These are phyloP conservation scores for Fusarium proliferatum DNA, from an alignment of 2,329 filamentous ascomycete genomes.

Conservation along the genomic window DNA sequence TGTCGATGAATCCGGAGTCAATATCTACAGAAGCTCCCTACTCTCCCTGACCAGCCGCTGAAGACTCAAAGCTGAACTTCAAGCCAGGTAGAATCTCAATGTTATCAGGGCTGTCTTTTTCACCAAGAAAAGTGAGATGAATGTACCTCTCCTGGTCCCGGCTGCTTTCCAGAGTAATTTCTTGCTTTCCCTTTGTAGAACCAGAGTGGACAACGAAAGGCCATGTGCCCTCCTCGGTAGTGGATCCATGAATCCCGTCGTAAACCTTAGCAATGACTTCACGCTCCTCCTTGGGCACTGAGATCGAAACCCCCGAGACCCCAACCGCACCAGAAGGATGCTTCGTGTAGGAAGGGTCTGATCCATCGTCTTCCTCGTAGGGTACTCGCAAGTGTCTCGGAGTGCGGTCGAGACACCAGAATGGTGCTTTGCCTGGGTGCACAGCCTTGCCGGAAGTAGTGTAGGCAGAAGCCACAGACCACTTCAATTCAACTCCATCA, in stretches of 20 bases:
- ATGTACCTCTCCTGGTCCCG: background rate
- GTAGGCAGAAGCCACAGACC: slow-evolving; percentile 28
- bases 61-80: background rate
- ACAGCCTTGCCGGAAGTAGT: background rate
- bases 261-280: slow-evolving; percentile 3
- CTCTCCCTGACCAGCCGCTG: rapidly evolving
- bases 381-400: slow-evolving; percentile 13
- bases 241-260: slow-evolving; percentile 12
- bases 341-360: background rate
- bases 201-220: slow-evolving; percentile 26
- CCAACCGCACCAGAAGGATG: slow-evolving; percentile 11
- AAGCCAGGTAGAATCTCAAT: slow-evolving; percentile 22
- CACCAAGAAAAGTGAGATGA: background rate
- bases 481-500: slow-evolving; percentile 25
- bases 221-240: background rate
- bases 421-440: slow-evolving; percentile 14
- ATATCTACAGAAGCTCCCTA: no score
- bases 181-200: slow-evolving; percentile 2
- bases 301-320: background rate
- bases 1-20: rapidly evolving
- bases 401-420: slow-evolving; percentile 31
- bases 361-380: background rate
- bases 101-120: background rate
- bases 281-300: background rate
- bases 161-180: background rate